Percentiles rank a stretch among this genome's conserved stretches.
phyloP scores from a whole-genome alignment of 2,329 filamentous ascomycete genomes.

The Graphilbum sp. region DNA sequence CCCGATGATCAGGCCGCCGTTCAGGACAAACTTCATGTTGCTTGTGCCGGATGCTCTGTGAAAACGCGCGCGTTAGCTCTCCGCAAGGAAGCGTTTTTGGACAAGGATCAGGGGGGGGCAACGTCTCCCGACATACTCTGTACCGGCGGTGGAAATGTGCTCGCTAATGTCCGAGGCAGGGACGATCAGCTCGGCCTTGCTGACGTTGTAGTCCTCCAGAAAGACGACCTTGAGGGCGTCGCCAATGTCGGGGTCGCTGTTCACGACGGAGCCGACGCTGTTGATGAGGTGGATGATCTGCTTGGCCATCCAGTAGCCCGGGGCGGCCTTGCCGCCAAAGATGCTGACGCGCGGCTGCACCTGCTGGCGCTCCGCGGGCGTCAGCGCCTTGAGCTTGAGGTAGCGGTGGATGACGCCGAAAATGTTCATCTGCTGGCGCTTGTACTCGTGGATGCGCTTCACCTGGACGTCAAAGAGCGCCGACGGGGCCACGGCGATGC shows the following conservation, averaged over 20 bases:
- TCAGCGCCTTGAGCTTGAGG: slow-evolving; percentile 73
- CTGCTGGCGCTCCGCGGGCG: slow-evolving; percentile 71
- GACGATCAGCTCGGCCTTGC: slow-evolving; percentile 93
- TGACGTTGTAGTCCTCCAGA: slow-evolving; percentile 96
- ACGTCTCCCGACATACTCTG: slow-evolving; percentile 41
- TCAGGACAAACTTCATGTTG: slow-evolving; percentile 99
- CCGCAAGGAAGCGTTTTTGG: no score
- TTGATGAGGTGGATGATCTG: slow-evolving; percentile 96
- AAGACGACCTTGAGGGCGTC: slow-evolving; percentile 95
- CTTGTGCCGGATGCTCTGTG: slow-evolving; percentile 59
- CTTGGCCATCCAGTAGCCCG: slow-evolving; percentile 99
- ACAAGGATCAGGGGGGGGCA: no score
- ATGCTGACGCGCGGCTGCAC: slow-evolving; percentile 78
- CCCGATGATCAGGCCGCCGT: slow-evolving; percentile 91
- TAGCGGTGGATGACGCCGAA: slow-evolving; percentile 96
- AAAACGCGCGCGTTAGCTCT: not conserved
- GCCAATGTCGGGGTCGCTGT: slow-evolving; percentile 81
- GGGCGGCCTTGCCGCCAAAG: slow-evolving; percentile 94
- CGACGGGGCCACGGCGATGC: slow-evolving; percentile 69
- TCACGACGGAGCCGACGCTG: slow-evolving; percentile 75
- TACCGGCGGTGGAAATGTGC: slow-evolving; percentile 95
- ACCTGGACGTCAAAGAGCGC: slow-evolving; percentile 94
- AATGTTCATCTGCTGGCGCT: slow-evolving; percentile 97
- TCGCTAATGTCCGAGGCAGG: slow-evolving; percentile 94
- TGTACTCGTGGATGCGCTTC: slow-evolving; percentile 98